Evolutionary conservation across 495 filamentous ascomycete genomes (phyloP), one percentile per base, ranked within the genome.

Genomic region (Penicillium coffeae): DNA sequence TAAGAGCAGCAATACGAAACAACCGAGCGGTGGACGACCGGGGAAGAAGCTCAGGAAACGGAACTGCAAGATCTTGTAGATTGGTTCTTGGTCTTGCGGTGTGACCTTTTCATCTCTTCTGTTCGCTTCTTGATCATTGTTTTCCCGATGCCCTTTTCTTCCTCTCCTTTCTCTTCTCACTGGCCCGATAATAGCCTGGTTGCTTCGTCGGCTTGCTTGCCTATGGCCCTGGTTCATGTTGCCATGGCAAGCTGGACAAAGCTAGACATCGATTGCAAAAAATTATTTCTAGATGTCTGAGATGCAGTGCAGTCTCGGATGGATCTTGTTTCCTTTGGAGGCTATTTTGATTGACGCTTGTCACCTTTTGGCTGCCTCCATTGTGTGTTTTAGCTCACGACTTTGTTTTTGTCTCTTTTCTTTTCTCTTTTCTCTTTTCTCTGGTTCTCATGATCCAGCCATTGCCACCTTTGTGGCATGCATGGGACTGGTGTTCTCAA

Each of bases 41-140:
- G 52, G 60, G 33, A 66, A 71, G 65, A 73, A 73, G 58, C 46
- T 72, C 56, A 93, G 88, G 80, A 88, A 83, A 75, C 75, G 81
- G 48, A 77, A 72, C 48, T 89, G 87, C 76, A 83, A 77, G 64
- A 82, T 88, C 58, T 69, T 89, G 60, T 90, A 74, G 80, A 38
- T 22, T 25, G 44, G 38, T 47, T 48, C 36, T 41, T 30, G 18
- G 15, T 16, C 43, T 9, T 30, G 15, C n/a, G 13, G 8, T 37
- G 12, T 14, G 27, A 47, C 51, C 45, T 22, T 5, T 55, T 49
- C 48, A 38, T 36, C 50, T 56, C 51, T 45, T 52, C 36, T 54
- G 52, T 41, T 54, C 49, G 56, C 55, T 41, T 62, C 43, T 38
- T 30, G 25, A 30, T 10, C 25, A 10, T 13, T 37, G 16, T 22